These are phyloP conservation scores for Platismatia glauca DNA, from an alignment of 495 filamentous ascomycete genomes.

Conservation along the genomic window DNA sequence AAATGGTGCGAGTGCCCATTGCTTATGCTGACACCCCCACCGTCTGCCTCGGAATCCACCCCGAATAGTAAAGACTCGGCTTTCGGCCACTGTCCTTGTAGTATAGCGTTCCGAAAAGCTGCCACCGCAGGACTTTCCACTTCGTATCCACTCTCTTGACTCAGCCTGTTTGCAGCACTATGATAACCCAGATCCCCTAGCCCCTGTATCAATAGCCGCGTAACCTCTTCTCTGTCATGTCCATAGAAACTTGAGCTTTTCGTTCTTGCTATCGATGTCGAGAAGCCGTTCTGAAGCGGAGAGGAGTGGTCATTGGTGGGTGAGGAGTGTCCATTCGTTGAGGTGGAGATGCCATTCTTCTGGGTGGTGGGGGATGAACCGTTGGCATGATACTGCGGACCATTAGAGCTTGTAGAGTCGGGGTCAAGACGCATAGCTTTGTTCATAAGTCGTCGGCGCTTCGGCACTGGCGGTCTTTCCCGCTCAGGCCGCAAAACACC, in stretches of 20 bases:
- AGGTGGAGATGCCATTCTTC: conserved; percentile 34
- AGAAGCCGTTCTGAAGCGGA: conserved; percentile 39
- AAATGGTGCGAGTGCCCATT: conserved; percentile 22
- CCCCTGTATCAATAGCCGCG: conserved; percentile 85
- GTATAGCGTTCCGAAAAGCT: conserved; percentile 70
- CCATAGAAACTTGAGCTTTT: conserved; percentile 50
- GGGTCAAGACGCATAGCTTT: conserved; percentile 52
- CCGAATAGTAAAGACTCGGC: conserved; percentile 76
- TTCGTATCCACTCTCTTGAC: conserved; percentile 76
- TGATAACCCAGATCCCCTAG: conserved; percentile 80
- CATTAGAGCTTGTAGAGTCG: conserved; percentile 40
- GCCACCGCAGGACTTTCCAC: conserved; percentile 80
- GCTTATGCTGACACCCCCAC: conserved; percentile 36
- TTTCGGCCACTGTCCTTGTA: conserved; percentile 73
- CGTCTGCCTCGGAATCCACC: conserved; percentile 40
- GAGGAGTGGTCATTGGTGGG: conserved; percentile 34
- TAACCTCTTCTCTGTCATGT: conserved; percentile 89
- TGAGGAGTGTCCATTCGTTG: conserved; percentile 44
- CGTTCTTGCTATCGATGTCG: conserved; percentile 27
- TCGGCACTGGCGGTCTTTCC: conserved; percentile 36
- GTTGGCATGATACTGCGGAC: conserved; percentile 42
- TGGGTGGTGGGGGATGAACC: conserved; percentile 32
- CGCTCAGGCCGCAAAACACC: conserved; percentile 1
- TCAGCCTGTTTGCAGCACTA: conserved; percentile 61
- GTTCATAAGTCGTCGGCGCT: conserved; percentile 51